phyloP scores from a whole-genome alignment of 371 early-diverging fungal genomes.

The Chytridium lagenaria region DNA sequence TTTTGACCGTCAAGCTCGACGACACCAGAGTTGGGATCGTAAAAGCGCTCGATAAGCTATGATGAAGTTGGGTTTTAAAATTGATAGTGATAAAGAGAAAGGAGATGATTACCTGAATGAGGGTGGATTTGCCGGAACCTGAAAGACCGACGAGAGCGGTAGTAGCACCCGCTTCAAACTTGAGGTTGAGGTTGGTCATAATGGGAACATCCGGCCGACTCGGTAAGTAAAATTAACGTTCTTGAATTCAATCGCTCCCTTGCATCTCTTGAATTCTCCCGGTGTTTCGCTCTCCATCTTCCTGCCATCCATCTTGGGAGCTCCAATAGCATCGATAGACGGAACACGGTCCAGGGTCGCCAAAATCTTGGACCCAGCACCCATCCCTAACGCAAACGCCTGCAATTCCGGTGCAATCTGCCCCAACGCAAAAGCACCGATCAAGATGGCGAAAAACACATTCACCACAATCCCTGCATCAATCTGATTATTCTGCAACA shows the following conservation, averaged over 20 bases:
- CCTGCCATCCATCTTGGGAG: slow-evolving; percentile 10
- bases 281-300: background rate
- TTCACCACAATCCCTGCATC: slow-evolving; percentile 38
- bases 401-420: slow-evolving; percentile 41
- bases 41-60: slow-evolving; percentile 85
- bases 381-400: slow-evolving; percentile 42
- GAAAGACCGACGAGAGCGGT: slow-evolving; percentile 69
- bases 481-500: slow-evolving; percentile 30
- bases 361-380: slow-evolving; percentile 46
- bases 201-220: slow-evolving; percentile 78
- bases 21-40: slow-evolving; percentile 56
- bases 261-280: slow-evolving; percentile 39
- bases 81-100: background rate
- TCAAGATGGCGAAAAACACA: slow-evolving; percentile 48
- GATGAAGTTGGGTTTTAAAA: background rate
- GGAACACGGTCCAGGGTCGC: slow-evolving; percentile 46
- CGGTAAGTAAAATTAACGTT: slow-evolving; percentile 70
- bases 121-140: slow-evolving; percentile 88
- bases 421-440: slow-evolving; percentile 51
- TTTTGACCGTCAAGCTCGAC: slow-evolving; percentile 52
- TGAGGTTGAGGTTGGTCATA: slow-evolving; percentile 70
- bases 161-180: slow-evolving; percentile 60
- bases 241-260: slow-evolving; percentile 51
- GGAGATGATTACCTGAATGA: slow-evolving; percentile 58
- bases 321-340: slow-evolving; percentile 39